These are phyloP conservation scores for Aspergillus ellipticus DNA, from an alignment of 495 filamentous ascomycete genomes.

Conservation along the genomic window DNA sequence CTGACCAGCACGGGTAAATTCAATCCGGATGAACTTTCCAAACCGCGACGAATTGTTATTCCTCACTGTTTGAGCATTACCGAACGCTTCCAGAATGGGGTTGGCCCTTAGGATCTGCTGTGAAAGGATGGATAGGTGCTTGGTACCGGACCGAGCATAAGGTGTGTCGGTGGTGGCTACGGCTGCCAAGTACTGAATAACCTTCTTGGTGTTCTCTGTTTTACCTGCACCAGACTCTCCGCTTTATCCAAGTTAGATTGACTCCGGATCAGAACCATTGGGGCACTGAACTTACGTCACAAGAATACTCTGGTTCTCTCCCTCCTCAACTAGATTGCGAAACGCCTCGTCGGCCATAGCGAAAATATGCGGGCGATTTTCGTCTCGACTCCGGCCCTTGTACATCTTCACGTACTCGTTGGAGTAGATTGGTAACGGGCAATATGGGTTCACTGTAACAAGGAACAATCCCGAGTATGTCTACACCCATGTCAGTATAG, in stretches of 20 bases:
- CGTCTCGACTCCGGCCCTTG: conserved; percentile 81
- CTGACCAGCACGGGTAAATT: conserved; percentile 84
- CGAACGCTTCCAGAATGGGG: conserved; percentile 96
- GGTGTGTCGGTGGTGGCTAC: conserved; percentile 82
- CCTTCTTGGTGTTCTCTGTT: conserved; percentile 99
- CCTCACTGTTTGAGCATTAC: conserved; percentile 94
- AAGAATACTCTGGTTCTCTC: conserved; percentile 93
- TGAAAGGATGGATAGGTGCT: conserved; percentile 82
- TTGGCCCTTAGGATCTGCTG: conserved; percentile 96
- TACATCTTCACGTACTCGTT: conserved; percentile 98
- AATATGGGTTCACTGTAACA: conserved; percentile 97
- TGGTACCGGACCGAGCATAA: conserved; percentile 54
- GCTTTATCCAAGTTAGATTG: conserved; percentile 28
- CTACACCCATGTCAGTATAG: conserved; percentile 28
- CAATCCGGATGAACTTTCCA: conserved; percentile 98
- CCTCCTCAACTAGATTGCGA: conserved; percentile 90
- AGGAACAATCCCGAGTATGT: conserved; percentile 98
- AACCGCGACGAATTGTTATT: conserved; percentile 99
- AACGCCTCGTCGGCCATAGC: conserved; percentile 99
- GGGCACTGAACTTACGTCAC: conserved; percentile 63
- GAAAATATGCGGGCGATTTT: conserved; percentile 96
- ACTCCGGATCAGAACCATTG: background rate
- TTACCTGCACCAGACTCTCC: conserved; percentile 98
- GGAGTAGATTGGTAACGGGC: conserved; percentile 88
- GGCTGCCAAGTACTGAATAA: conserved; percentile 96